Percentiles rank a stretch among this genome's conserved stretches.
phyloP scores from a whole-genome alignment of 2,329 filamentous ascomycete genomes.

The Chrysoporthe deuterocubensis region DNA sequence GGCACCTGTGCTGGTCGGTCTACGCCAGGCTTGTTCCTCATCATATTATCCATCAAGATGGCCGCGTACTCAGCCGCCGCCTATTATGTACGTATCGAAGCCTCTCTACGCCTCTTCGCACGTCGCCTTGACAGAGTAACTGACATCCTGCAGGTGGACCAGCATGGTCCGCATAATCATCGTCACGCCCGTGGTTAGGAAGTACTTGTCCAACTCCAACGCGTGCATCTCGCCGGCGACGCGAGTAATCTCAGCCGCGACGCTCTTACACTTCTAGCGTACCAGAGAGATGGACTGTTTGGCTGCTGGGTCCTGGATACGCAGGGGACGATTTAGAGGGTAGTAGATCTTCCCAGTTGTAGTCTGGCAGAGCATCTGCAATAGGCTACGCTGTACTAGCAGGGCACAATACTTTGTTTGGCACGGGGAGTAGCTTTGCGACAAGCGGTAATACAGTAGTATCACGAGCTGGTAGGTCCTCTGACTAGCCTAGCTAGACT shows the following conservation, averaged over 20 bases:
- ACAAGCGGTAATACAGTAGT: too few species aligned
- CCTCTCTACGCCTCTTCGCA: constrained; percentile 75
- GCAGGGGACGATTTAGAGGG: constrained; percentile 77
- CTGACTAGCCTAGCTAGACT: too few species aligned
- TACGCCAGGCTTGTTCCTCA: constrained; percentile 15
- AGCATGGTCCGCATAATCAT: constrained; percentile 92
- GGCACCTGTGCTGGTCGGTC: neutral
- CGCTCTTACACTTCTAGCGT: constrained; percentile 78
- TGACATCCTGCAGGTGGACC: constrained; percentile 91
- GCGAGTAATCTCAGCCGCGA: constrained; percentile 82
- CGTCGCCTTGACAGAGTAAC: constrained; percentile 73
- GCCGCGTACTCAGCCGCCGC: constrained; percentile 95
- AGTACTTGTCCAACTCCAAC: constrained; percentile 73
- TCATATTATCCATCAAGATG: constrained; percentile 73
- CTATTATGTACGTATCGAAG: constrained; percentile 94
- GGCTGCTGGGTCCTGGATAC: constrained; percentile 53
- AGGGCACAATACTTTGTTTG: too few species aligned
- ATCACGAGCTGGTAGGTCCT: too few species aligned
- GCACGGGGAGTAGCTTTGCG: too few species aligned
- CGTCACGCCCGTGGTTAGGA: constrained; percentile 89
- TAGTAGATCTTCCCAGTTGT: constrained; percentile 89
- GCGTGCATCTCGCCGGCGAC: constrained; percentile 79
- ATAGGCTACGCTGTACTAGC: constrained; percentile 73
- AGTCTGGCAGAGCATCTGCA: constrained; percentile 94
- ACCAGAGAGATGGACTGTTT: constrained; percentile 41